These are phyloP conservation scores for Nyssa sinensis DNA, from an alignment of 148 eudicot genomes.

Conservation along the genomic window DNA sequence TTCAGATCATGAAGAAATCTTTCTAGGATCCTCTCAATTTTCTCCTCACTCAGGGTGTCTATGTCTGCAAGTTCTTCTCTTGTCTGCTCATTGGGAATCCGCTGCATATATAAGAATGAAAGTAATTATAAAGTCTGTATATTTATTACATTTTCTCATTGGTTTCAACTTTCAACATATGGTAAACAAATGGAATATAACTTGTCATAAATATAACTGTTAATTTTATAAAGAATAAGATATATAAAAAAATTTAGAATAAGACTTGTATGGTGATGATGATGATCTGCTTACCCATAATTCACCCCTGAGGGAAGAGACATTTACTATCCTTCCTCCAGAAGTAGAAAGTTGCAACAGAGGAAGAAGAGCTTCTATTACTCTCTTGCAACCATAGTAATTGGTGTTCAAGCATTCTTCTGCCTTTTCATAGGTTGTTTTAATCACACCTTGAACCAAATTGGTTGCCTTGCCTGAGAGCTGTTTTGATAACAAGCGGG, in stretches of 20 bases:
- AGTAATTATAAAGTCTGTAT: too few species aligned
- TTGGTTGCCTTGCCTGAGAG: slow-evolving; percentile 46
- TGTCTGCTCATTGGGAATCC: slow-evolving; percentile 34
- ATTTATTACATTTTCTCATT: too few species aligned
- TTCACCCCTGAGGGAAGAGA: slow-evolving; percentile 49
- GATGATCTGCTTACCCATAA: slow-evolving; percentile 27
- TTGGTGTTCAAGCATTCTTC: slow-evolving; percentile 41
- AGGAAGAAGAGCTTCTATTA: slow-evolving; percentile 53
- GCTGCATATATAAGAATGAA: slow-evolving; percentile 28
- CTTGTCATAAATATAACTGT: too few species aligned
- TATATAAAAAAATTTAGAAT: background rate
- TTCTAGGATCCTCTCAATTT: slow-evolving; percentile 33
- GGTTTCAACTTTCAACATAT: background rate
- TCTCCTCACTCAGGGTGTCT: slow-evolving; percentile 35
- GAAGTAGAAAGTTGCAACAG: slow-evolving; percentile 35
- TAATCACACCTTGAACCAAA: slow-evolving; percentile 37
- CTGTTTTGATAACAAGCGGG: slow-evolving; percentile 14
- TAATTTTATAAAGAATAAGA: too few species aligned
- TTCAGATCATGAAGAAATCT: slow-evolving; percentile 35
- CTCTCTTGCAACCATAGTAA: slow-evolving; percentile 51
- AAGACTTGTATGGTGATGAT: background rate
- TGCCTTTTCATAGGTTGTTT: slow-evolving; percentile 35
- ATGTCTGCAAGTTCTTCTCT: slow-evolving; percentile 34
- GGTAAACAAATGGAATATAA: too few species aligned
- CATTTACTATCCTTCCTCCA: slow-evolving; percentile 42